These are phyloP conservation scores for Clarireedia monteithiana DNA, from an alignment of 2,329 filamentous ascomycete genomes.

Conservation along the genomic window DNA sequence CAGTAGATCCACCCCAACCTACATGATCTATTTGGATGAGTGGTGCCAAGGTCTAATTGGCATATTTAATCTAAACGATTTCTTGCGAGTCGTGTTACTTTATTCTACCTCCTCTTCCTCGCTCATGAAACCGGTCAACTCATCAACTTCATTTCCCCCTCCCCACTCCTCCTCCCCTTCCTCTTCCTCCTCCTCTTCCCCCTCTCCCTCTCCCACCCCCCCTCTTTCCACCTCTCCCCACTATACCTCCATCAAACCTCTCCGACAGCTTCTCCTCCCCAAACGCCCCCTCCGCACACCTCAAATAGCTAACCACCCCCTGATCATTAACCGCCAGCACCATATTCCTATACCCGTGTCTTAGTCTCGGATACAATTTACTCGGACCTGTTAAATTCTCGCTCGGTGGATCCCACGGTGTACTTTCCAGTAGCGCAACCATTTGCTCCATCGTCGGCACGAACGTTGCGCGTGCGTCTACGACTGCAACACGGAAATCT, in stretches of 20 bases:
- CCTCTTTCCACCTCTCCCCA: slow-evolving; percentile 30
- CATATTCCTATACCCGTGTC: slow-evolving; percentile 77
- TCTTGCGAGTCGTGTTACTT: no score
- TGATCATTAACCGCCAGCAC: slow-evolving; percentile 84
- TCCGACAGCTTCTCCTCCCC: slow-evolving; percentile 65
- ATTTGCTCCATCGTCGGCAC: slow-evolving; percentile 71
- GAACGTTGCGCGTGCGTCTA: slow-evolving; percentile 63
- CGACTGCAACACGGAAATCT: slow-evolving; percentile 78
- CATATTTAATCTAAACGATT: no score
- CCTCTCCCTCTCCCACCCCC: slow-evolving; percentile 33
- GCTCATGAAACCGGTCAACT: not conserved
- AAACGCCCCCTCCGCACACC: slow-evolving; percentile 74
- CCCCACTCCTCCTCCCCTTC: slow-evolving; percentile 18
- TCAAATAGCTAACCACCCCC: slow-evolving; percentile 81
- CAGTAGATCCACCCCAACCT: no score
- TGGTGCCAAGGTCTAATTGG: no score
- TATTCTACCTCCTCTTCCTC: not conserved
- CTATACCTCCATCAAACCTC: slow-evolving; percentile 40
- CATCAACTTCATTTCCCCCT: not conserved
- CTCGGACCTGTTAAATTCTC: slow-evolving; percentile 34
- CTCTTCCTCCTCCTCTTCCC: slow-evolving; percentile 25
- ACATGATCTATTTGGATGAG: no score
- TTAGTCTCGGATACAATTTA: slow-evolving; percentile 66
- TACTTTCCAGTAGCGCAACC: slow-evolving; percentile 60
- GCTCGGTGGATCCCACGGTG: slow-evolving; percentile 58